Conservation (phyloP, 2,329 filamentous ascomycete species). For the Cladosporium sp. region DNA sequence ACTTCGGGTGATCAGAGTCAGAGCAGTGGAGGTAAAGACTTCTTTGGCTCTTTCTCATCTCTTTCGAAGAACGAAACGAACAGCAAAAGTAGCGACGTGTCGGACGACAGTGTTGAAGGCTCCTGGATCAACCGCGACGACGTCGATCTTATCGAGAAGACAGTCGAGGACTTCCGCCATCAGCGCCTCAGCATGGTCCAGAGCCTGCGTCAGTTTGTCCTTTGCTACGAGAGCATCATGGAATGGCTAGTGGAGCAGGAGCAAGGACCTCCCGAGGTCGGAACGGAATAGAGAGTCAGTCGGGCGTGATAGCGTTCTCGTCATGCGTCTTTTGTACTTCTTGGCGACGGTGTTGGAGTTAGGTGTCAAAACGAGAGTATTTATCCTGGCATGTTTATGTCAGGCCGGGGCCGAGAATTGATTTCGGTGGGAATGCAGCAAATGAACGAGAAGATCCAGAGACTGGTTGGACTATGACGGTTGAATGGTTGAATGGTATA, state of each 20-base stretch:
- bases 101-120: conserved; percentile 35
- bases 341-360: conserved; percentile 3
- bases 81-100: neutral
- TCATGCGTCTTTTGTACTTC: neutral
- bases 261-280: conserved; percentile 8
- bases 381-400: neutral
- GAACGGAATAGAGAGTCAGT: neutral
- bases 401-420: neutral
- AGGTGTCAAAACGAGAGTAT: neutral
- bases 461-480: neutral
- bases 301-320: neutral
- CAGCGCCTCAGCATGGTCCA: conserved; percentile 97
- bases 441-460: neutral
- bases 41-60: conserved; percentile 29
- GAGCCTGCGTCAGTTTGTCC: conserved; percentile 85
- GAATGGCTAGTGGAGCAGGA: conserved; percentile 71
- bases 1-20: neutral
- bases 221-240: conserved; percentile 92
- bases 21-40: conserved; percentile 23
- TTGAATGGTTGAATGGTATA: neutral
- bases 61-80: conserved; percentile 32
- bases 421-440: neutral
- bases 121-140: conserved; percentile 70
- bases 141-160: conserved; percentile 78
- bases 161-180: conserved; percentile 84